Conservation (phyloP, 2,329 filamentous ascomycete genomes). For the Pseudocercospora fijiensis region DNA sequence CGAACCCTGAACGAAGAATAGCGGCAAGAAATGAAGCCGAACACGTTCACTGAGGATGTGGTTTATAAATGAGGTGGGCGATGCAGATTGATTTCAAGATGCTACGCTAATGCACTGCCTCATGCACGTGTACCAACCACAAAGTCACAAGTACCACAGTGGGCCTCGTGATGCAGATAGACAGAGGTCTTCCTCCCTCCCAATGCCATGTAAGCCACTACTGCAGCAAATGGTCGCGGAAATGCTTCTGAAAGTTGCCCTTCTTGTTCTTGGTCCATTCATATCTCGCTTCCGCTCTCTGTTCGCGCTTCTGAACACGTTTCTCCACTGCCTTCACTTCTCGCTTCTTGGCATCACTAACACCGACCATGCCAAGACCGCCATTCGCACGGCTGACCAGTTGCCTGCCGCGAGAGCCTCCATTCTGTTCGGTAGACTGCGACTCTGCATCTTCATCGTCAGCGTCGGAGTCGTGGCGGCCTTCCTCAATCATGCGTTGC, state of each 20-base stretch:
- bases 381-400: slow-evolving; percentile 66
- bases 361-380: slow-evolving; percentile 73
- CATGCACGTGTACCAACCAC: slow-evolving; percentile 6
- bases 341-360: slow-evolving; percentile 71
- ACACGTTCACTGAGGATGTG: neutral
- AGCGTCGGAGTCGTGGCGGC: slow-evolving; percentile 48
- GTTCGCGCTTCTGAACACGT: slow-evolving; percentile 64
- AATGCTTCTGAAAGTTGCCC: slow-evolving; percentile 76
- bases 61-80: neutral
- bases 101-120: slow-evolving; percentile 8
- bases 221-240: slow-evolving; percentile 55
- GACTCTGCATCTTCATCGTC: slow-evolving; percentile 46
- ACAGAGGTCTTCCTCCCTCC: neutral
- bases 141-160: neutral
- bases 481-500: slow-evolving; percentile 59
- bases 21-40: neutral
- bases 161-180: slow-evolving; percentile 2
- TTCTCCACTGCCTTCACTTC: slow-evolving; percentile 66
- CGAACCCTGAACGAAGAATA: slow-evolving; percentile 14
- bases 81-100: neutral
- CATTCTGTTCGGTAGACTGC: slow-evolving; percentile 24
- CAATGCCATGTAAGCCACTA: slow-evolving; percentile 26
- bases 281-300: slow-evolving; percentile 53
- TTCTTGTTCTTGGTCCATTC: slow-evolving; percentile 71
- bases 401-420: slow-evolving; percentile 40